A percentile compares a stretch with the other conserved stretches of the same genome.
phyloP scores from a whole-genome alignment of 495 filamentous ascomycete genomes.

The Pseudevernia furfuracea region DNA sequence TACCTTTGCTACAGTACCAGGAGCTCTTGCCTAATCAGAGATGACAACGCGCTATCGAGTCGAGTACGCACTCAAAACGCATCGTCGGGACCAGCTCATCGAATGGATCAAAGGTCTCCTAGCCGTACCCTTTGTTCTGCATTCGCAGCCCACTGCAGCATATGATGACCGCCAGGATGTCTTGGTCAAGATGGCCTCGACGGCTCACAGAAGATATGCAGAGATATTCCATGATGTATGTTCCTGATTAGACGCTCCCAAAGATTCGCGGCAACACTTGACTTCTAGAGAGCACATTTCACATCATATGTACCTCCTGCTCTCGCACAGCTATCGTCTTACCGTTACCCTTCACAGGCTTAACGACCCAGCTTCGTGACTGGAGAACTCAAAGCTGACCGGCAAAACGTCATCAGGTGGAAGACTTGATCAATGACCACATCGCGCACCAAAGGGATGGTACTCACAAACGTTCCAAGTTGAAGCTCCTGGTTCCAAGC shows the following conservation, averaged over 20 bases:
- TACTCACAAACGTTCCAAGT: constrained; percentile 67
- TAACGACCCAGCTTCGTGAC: not conserved
- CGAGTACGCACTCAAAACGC: constrained; percentile 45
- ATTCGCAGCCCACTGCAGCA: constrained; percentile 84
- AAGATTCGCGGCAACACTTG: too few species aligned
- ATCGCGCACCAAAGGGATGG: constrained; percentile 63
- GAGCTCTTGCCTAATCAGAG: not conserved
- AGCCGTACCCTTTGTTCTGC: constrained; percentile 93
- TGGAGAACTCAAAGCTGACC: not conserved
- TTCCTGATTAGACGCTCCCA: not conserved
- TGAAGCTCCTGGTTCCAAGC: constrained; percentile 83
- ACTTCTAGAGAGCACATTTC: too few species aligned
- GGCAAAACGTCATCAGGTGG: constrained; percentile 35
- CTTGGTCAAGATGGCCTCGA: constrained; percentile 46
- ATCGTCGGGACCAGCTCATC: constrained; percentile 34
- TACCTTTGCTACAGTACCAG: not conserved
- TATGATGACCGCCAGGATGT: constrained; percentile 48
- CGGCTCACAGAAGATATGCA: constrained; percentile 73
- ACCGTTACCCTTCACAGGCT: not conserved
- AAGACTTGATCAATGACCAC: constrained; percentile 83
- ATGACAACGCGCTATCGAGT: constrained; percentile 92
- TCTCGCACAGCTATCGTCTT: not conserved
- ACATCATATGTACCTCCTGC: not conserved
- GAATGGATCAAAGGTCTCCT: constrained; percentile 79
- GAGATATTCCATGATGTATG: constrained; percentile 82